Conservation (phyloP, 2,329 filamentous ascomycete genomes). For the Fonsecaea multimorphosa region DNA sequence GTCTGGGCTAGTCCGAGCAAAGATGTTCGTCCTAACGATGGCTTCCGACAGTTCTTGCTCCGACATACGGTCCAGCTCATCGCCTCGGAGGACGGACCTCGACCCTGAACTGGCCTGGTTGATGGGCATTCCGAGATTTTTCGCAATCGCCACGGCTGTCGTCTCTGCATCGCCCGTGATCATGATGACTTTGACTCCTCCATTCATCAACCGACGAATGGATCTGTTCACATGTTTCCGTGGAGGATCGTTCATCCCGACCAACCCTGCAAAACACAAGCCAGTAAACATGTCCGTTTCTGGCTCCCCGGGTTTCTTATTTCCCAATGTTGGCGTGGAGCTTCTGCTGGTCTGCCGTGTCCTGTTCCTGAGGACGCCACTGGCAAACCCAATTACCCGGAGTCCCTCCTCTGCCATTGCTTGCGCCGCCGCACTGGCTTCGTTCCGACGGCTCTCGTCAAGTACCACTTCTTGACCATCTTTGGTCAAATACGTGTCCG, state of each 20-base stretch:
- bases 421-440: constrained; percentile 80
- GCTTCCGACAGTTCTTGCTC: constrained; percentile 82
- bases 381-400: constrained; percentile 90
- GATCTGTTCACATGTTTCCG: constrained; percentile 87
- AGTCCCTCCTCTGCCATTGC: constrained; percentile 87
- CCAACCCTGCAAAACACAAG: constrained; percentile 86
- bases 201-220: constrained; percentile 87
- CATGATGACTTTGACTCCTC: constrained; percentile 97
- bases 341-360: constrained; percentile 59
- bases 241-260: constrained; percentile 97
- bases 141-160: constrained; percentile 91
- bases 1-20: constrained; percentile 93
- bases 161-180: constrained; percentile 97
- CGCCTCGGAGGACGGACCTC: constrained; percentile 76
- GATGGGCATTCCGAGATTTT: constrained; percentile 92
- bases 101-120: constrained; percentile 58
- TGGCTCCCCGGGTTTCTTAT: constrained; percentile 52
- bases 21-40: constrained; percentile 88
- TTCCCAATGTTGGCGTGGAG: constrained; percentile 47
- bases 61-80: constrained; percentile 92
- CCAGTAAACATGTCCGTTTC: constrained; percentile 77
- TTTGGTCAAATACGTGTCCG: constrained; percentile 85
- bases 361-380: constrained; percentile 68
- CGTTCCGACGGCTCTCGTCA: constrained; percentile 74
- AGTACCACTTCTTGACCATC: constrained; percentile 87